Evolutionary conservation across 805 yeast species (phyloP).

Genomic region (Kregervanrija fluxuum): DNA sequence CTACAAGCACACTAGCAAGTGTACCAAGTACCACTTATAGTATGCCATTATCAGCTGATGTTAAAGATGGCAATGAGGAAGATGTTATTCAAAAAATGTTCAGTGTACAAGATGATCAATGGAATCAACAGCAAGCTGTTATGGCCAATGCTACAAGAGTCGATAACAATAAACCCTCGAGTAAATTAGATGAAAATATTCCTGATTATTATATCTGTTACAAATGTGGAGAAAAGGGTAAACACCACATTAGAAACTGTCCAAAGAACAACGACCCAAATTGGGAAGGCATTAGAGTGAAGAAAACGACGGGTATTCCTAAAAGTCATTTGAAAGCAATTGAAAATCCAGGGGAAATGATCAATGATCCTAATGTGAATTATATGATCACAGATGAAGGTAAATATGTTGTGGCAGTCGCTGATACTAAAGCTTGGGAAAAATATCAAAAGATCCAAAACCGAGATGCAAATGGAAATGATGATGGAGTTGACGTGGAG

Average conservation of each 20-base stretch:
- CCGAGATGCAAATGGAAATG: slow-evolving; percentile 9
- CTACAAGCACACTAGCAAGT: slow-evolving; percentile 12
- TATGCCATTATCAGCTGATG: slow-evolving; percentile 9
- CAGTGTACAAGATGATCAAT: slow-evolving; percentile 85
- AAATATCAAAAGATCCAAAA: slow-evolving; percentile 67
- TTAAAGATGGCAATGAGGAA: slow-evolving; percentile 48
- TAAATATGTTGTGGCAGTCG: slow-evolving; percentile 91
- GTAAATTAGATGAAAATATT: slow-evolving; percentile 62
- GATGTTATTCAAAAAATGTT: slow-evolving; percentile 88
- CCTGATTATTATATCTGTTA: slow-evolving; percentile 97
- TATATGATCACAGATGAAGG: slow-evolving; percentile 92
- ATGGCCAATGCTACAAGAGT: slow-evolving; percentile 83
- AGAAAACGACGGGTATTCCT: slow-evolving; percentile 96
- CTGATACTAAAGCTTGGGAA: slow-evolving; percentile 88
- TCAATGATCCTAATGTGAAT: slow-evolving; percentile 43
- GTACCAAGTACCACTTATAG: slow-evolving; percentile 13
- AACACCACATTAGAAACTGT: slow-evolving; percentile 93
- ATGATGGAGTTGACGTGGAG: slow-evolving; percentile 31
- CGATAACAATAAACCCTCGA: slow-evolving; percentile 19
- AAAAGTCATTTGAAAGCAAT: slow-evolving; percentile 82
- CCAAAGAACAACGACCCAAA: slow-evolving; percentile 91
- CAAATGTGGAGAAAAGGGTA: slow-evolving; percentile 88
- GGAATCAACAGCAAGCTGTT: slow-evolving; percentile 91
- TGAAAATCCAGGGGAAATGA: slow-evolving; percentile 60
- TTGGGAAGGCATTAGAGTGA: slow-evolving; percentile 86